phyloP scores from a whole-genome alignment of 2,329 filamentous ascomycete genomes.

The Penicillium sp. region DNA sequence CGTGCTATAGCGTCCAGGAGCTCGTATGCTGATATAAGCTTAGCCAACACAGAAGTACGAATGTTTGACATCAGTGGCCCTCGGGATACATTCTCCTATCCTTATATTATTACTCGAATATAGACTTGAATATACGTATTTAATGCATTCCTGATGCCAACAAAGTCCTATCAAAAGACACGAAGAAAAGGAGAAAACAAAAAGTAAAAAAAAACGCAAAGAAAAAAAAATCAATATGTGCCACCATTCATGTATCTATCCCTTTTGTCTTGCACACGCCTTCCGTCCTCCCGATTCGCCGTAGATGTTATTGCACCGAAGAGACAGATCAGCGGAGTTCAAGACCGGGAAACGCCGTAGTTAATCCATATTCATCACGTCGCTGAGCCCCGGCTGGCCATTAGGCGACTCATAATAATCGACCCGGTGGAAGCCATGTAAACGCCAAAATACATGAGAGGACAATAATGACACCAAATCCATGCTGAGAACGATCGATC shows the following conservation, averaged over 20 bases:
- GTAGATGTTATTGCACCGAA: background rate
- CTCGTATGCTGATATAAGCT: too few relatives aligned
- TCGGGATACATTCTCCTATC: too few relatives aligned
- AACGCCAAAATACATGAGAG: slow-evolving; percentile 1
- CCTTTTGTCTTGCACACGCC: slow-evolving; percentile 5
- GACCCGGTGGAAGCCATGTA: background rate
- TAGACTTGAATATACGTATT: background rate
- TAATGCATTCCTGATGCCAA: background rate
- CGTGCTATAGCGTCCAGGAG: too few relatives aligned
- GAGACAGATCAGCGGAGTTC: slow-evolving; percentile 2
- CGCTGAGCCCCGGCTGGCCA: background rate
- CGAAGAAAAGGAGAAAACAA: background rate
- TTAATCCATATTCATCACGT: background rate
- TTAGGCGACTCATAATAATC: background rate
- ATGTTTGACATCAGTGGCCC: too few relatives aligned
- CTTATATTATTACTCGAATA: too few relatives aligned
- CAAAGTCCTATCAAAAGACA: slow-evolving; percentile 2
- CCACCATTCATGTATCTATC: slow-evolving; percentile 5
- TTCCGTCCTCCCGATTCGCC: slow-evolving; percentile 3
- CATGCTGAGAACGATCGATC: background rate
- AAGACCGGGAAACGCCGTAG: slow-evolving; percentile 5
- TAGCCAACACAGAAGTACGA: too few relatives aligned
- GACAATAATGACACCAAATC: background rate
- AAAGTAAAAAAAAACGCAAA: background rate
- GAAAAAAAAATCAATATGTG: background rate